Evolutionary conservation across 2,329 filamentous ascomycete species (phyloP).

Genomic region (Pyrenophora tritici-repentis): DNA sequence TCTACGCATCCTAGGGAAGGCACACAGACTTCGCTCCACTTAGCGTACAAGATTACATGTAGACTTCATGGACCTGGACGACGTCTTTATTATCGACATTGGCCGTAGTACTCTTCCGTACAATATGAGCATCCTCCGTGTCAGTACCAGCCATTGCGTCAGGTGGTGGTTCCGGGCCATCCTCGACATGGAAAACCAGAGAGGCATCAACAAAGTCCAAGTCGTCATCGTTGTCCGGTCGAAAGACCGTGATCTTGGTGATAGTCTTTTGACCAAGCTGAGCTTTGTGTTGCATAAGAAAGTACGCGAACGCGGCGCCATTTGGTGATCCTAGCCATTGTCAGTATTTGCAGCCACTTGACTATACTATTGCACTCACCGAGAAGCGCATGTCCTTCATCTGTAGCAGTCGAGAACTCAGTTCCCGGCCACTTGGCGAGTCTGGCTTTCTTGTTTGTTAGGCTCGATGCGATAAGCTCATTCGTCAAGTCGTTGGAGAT

Average conservation of each 20-base stretch:
- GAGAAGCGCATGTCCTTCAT: constrained; percentile 24
- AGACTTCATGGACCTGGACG: not conserved
- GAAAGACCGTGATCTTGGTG: constrained; percentile 18
- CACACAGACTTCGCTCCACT: too few species aligned
- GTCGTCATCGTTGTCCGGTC: constrained; percentile 15
- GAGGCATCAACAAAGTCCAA: constrained; percentile 18
- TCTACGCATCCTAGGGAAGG: too few species aligned
- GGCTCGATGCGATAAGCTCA: constrained; percentile 19
- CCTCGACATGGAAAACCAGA: constrained; percentile 20
- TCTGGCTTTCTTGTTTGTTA: constrained; percentile 4
- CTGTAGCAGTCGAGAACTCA: constrained; percentile 14
- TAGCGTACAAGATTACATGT: not conserved
- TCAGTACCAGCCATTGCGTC: not conserved
- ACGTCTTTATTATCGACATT: not conserved
- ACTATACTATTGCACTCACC: constrained; percentile 2
- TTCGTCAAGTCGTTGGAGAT: constrained; percentile 26
- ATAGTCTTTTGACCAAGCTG: constrained; percentile 26
- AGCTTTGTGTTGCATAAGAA: constrained; percentile 26
- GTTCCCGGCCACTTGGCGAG: constrained; percentile 25
- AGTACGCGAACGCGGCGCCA: constrained; percentile 28
- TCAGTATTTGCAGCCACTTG: not conserved
- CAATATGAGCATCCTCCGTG: not conserved
- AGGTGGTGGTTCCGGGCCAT: constrained; percentile 1
- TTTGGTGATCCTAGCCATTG: constrained; percentile 19
- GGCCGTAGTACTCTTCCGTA: not conserved